A percentile compares a stretch with the other conserved stretches of the same genome.
Conservation (phyloP, 2,329 filamentous ascomycete species). For the Hawksworthiomyces lignivorus region DNA sequence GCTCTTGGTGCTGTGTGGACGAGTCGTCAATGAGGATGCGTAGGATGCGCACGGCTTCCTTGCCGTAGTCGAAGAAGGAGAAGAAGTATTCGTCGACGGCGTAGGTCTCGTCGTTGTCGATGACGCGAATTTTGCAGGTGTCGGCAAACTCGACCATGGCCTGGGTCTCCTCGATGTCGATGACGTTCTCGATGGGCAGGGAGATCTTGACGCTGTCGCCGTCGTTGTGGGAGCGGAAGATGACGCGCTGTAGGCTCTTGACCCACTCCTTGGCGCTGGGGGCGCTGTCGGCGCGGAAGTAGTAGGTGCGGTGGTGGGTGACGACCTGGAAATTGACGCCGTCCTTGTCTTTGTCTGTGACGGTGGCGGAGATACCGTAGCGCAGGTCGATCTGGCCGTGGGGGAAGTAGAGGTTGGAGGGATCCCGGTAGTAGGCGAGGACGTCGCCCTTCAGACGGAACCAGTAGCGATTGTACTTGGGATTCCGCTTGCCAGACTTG, state of each 20-base stretch:
- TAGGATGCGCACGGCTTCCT: constrained; percentile 74
- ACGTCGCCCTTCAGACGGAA: constrained; percentile 89
- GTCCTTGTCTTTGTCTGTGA: constrained; percentile 60
- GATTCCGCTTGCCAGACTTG: constrained; percentile 83
- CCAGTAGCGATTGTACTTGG: constrained; percentile 85
- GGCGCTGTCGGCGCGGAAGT: constrained; percentile 81
- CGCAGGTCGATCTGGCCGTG: constrained; percentile 86
- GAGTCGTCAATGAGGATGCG: constrained; percentile 64
- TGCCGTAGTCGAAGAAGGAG: constrained; percentile 82
- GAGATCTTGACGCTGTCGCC: constrained; percentile 96
- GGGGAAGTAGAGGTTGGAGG: constrained; percentile 83
- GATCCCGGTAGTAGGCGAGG: constrained; percentile 78
- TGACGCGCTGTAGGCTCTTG: constrained; percentile 84
- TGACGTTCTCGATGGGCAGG: constrained; percentile 76
- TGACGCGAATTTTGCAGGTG: constrained; percentile 85
- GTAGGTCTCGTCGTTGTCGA: constrained; percentile 90
- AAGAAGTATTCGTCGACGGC: constrained; percentile 99
- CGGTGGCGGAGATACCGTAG: constrained; percentile 79
- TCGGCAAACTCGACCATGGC: constrained; percentile 80
- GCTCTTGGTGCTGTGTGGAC: constrained; percentile 30
- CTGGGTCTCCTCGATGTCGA: constrained; percentile 86
- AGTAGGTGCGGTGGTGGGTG: constrained; percentile 74
- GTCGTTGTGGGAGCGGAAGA: constrained; percentile 92
- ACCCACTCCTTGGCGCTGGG: constrained; percentile 95
- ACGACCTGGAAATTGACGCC: constrained; percentile 69